These are phyloP conservation scores for Medicago arabica DNA, from an alignment of 306 rosid species.

Conservation along the genomic window DNA sequence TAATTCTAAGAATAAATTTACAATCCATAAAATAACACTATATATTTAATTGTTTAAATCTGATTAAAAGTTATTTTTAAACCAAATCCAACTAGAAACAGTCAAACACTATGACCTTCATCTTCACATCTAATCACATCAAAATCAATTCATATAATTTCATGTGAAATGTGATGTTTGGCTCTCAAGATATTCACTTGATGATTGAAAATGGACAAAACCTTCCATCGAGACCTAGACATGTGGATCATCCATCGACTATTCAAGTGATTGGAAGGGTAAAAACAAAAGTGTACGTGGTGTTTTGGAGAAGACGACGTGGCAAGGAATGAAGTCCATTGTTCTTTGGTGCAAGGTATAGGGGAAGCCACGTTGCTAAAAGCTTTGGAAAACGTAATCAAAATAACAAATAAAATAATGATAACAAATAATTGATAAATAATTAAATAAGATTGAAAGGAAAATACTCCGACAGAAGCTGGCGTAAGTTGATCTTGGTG, in stretches of 20 bases:
- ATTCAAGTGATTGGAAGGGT: neutral
- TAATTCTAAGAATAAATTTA: too few species aligned
- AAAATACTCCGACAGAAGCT: too few species aligned
- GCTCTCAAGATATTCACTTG: neutral
- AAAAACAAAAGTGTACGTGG: neutral
- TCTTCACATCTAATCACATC: neutral
- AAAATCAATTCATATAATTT: neutral
- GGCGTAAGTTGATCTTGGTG: constrained; percentile 30
- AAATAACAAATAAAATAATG: neutral
- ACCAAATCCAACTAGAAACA: too few species aligned
- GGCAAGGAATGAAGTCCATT: constrained; percentile 38
- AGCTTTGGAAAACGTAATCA: constrained; percentile 16
- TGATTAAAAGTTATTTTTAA: too few species aligned
- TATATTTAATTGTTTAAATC: too few species aligned
- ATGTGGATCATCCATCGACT: neutral
- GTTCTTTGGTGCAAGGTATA: constrained; percentile 50
- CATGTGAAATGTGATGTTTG: neutral
- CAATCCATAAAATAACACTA: too few species aligned
- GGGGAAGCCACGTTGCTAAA: constrained; percentile 48
- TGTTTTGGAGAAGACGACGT: constrained; percentile 34
- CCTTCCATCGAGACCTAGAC: neutral
- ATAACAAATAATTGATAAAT: neutral
- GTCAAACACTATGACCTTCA: too few species aligned
- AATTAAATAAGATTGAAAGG: neutral
- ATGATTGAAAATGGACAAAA: neutral